These are phyloP conservation scores for Salix dunnii DNA, from an alignment of 345 rosid species.

Conservation along the genomic window DNA sequence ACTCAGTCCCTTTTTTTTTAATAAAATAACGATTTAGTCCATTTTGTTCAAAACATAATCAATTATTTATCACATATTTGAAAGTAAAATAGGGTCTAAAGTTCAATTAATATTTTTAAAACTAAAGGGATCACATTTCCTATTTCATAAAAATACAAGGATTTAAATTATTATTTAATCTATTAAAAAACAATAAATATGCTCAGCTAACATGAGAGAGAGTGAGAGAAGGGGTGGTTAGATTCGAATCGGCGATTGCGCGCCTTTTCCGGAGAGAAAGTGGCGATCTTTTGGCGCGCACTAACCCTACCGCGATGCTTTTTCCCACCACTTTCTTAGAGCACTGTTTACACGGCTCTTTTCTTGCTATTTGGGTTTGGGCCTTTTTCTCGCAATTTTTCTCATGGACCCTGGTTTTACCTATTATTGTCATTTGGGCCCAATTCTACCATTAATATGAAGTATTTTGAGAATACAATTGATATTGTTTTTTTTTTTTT, in stretches of 20 bases:
- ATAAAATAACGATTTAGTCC: no score
- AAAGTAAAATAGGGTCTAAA: no score
- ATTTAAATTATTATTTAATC: no score
- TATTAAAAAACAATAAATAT: no score
- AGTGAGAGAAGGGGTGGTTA: background rate
- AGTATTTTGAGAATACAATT: no score
- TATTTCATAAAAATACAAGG: background rate
- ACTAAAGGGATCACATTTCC: no score
- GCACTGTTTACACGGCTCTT: conserved; percentile 7
- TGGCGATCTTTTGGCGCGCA: conserved; percentile 36
- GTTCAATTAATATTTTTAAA: background rate
- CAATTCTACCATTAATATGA: background rate
- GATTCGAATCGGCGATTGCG: conserved; percentile 32
- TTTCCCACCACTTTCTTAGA: conserved; percentile 1
- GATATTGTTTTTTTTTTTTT: no score
- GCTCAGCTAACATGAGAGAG: background rate
- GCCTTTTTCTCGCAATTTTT: background rate
- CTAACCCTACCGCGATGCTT: background rate
- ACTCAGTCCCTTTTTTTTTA: no score
- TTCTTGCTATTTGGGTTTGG: background rate
- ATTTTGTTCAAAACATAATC: no score
- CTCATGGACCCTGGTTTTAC: background rate
- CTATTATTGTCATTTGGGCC: background rate
- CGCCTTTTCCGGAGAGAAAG: conserved; percentile 26
- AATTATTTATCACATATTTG: background rate